Percentiles rank a stretch among this genome's conserved stretches.
These are phyloP conservation scores for Boletus rufocinnamomeus DNA, from an alignment of 768 basidiomycete species.

Conservation along the genomic window DNA sequence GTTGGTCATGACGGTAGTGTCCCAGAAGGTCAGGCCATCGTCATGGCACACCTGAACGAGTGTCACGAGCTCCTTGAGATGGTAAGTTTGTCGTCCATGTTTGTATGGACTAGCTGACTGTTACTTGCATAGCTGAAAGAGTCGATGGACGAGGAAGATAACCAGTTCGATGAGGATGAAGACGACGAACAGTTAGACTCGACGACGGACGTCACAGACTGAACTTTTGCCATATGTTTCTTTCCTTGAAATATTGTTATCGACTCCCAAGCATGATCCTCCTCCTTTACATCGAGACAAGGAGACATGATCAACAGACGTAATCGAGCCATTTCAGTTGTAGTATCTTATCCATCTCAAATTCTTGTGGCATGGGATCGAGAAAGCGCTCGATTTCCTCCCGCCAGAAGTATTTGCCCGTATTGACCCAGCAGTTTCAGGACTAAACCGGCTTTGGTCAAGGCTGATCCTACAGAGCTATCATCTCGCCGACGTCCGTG, in stretches of 20 bases:
- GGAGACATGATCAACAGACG: background rate
- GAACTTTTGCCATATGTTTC: conserved; percentile 1
- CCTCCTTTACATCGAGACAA: background rate
- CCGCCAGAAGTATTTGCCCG: background rate
- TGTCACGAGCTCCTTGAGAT: conserved; percentile 96
- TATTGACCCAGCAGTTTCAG: background rate
- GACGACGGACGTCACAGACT: conserved; percentile 14
- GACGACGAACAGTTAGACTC: conserved; percentile 38
- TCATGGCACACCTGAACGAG: conserved; percentile 94
- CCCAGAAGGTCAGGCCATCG: conserved; percentile 95
- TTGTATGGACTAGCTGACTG: background rate
- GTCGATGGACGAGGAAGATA: conserved; percentile 73
- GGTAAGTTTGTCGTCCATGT: conserved; percentile 46
- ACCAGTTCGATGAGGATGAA: conserved; percentile 55
- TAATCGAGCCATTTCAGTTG: background rate
- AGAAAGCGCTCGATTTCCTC: background rate
- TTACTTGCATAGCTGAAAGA: conserved; percentile 57
- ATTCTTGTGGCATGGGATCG: background rate
- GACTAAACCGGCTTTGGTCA: background rate
- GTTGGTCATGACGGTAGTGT: conserved; percentile 83
- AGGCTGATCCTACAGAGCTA: background rate
- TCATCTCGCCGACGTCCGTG: too few species aligned
- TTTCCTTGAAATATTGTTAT: background rate
- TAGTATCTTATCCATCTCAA: background rate
- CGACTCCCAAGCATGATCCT: background rate